Base-by-base conservation (phyloP, 805 yeast species). In the Barnettozyma sucrosica region DNA sequence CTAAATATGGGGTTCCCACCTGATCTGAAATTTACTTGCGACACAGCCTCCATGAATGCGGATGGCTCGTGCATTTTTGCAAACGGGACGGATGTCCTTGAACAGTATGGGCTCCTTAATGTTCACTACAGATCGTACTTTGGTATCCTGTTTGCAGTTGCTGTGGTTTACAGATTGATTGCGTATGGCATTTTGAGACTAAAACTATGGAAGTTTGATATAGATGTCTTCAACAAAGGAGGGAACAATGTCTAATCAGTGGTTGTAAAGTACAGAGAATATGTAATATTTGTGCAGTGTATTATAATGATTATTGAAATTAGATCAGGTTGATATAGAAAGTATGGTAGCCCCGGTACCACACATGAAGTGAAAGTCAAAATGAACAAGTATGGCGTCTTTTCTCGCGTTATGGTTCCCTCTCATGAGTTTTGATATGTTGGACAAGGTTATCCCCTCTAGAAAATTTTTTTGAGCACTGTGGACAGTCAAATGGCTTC, bases 401-500 rank as follows among this genome's bases (percentile, higher is more conserved):
- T 32, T 18, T 8, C 6, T 14, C 3, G 10, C 3, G 37, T 38
- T 24, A 8, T 8, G 8, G 7, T 8, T 20, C 42, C 18, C 26
- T 36, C 8, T 33, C 37, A 43, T 83, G 87, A 10, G 79, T 77
- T 56, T 80, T 81, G 50, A 81, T 71, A 61, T 83, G 89, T 60
- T 83, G 88, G 39, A 76, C 74, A 55, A 83, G 63, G 55, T 83
- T 83, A 60, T 83, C 89, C 20, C 80, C 72, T 54, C 89, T 67
- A 50, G 85, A 79, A 55, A 83, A 83, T 55, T 80, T 78, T 59
- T 82, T 80, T 30, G 72, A 74, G 58, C 89, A 83, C 20, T 76
- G 68, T 9, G 69, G 67, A 62, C 89, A 83, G 48, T 73, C 77
- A 62, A 72, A 82, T 0, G 89, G 92, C 62, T 82, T 84, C 48